Conservation (phyloP, 257 asterid genomes). For the Solanum arcanum region DNA sequence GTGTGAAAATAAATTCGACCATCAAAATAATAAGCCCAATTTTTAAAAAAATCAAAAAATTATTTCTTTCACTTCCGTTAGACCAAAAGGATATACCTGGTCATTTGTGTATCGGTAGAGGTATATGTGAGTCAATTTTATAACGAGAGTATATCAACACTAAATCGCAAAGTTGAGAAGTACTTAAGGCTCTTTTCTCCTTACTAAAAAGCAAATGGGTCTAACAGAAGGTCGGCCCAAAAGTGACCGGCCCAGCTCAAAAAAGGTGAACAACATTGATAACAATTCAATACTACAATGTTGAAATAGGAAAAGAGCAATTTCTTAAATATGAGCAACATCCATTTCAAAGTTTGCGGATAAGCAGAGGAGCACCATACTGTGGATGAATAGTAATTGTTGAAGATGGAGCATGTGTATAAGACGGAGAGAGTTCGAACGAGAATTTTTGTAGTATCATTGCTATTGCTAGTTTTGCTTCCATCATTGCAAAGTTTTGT, state of each 20-base stretch:
- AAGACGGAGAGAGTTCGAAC: slow-evolving; percentile 21
- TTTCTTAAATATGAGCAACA: background rate
- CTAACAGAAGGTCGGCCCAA: too few relatives aligned
- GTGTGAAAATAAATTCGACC: too few relatives aligned
- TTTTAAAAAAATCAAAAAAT: accelerated
- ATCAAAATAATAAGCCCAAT: too few relatives aligned
- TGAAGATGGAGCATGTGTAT: slow-evolving; percentile 19
- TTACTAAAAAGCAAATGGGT: too few relatives aligned
- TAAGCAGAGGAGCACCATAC: slow-evolving; percentile 16
- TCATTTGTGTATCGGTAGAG: too few relatives aligned
- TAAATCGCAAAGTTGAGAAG: too few relatives aligned
- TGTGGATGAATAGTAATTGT: slow-evolving; percentile 22
- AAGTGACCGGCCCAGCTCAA: too few relatives aligned
- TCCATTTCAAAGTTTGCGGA: slow-evolving; percentile 5
- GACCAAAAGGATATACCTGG: too few relatives aligned
- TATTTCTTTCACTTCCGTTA: background rate
- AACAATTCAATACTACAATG: background rate
- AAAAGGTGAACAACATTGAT: background rate
- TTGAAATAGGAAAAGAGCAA: background rate
- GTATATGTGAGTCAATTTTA: too few relatives aligned
- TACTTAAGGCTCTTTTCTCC: too few relatives aligned
- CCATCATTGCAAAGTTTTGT: slow-evolving; percentile 20
- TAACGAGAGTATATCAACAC: too few relatives aligned
- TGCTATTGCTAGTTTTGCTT: slow-evolving; percentile 20
- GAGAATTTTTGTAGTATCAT: slow-evolving; percentile 18